Evolutionary conservation across 2,329 filamentous ascomycete species (phyloP), one percentile per base, ranked within the genome.

Genomic region (Chrysoporthe deuterocubensis): DNA sequence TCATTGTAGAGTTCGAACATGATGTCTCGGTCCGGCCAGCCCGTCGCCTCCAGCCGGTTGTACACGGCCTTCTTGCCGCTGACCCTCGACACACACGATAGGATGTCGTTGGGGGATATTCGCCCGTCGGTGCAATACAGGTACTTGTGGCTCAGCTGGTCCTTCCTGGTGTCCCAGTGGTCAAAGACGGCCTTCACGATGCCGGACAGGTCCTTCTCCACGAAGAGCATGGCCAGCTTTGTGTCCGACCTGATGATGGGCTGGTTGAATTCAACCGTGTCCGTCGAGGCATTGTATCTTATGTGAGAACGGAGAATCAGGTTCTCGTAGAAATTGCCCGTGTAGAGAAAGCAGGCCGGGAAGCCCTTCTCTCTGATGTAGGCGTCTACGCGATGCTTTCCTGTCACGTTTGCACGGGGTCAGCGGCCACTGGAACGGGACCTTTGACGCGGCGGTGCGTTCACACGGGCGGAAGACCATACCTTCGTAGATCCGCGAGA

Each of bases 141-240:
- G 37, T 68, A 66, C 11, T n/a, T 46, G 34, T 68, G 58, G 11
- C 4, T 46, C 5, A 66, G 62, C 18, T 65, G 42, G 56, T 43
- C 57, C 13, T 62, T 65, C 34, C 46, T 65, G 18, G 40, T 42
- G 32, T 58, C 57, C 66, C 66, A 68, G 26, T 68, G 62, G 16
- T 68, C 66, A 14, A 68, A 68, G 3, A 68, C 66, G 2, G 66
- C 62, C 57, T 50, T 65, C 43, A 48, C 54, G 52, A 68, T 62
- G n/a, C 46, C 66, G 21, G 62, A 62, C 5, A 68, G 57, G 50
- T 68, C 66, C 48, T 68, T 68, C 50, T 68, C 66, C n/a, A 68
- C 66, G 26, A 68, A 68, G 9, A 68, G 66, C 66, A 68, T 68
- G n/a, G 66, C 66, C 52, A 68, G 66, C 46, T 58, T 44, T 18